A percentile compares a stretch with the other conserved stretches of the same genome.
Conservation (phyloP, 768 basidiomycete genomes). For the Asterophora lycoperdoides region DNA sequence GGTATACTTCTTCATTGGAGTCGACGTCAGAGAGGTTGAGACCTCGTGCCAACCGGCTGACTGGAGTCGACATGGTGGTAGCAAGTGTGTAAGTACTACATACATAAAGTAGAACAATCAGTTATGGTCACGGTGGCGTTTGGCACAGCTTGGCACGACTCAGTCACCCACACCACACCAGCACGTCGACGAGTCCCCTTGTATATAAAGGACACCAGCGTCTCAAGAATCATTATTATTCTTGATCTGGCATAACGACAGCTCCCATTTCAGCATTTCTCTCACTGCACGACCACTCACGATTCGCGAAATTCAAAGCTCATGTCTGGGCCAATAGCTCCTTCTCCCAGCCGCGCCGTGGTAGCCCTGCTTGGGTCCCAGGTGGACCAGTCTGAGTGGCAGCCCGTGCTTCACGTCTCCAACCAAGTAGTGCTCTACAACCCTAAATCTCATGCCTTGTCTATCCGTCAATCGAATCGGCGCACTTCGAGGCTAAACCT, state of each 20-base stretch:
- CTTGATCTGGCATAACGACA: no score
- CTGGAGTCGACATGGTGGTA: slow-evolving; percentile 3
- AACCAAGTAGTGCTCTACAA: slow-evolving; percentile 89
- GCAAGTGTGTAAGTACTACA: no score
- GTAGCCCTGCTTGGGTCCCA: slow-evolving; percentile 14
- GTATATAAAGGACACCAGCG: no score
- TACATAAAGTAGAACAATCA: no score
- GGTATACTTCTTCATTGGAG: slow-evolving; percentile 13
- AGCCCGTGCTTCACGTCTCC: slow-evolving; percentile 74
- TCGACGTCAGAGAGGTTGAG: slow-evolving; percentile 2
- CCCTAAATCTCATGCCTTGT: slow-evolving; percentile 76
- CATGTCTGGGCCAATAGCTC: slow-evolving; percentile 11
- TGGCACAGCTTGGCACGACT: no score
- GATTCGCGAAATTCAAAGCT: background rate
- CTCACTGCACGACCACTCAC: background rate
- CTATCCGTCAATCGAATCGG: slow-evolving; percentile 43
- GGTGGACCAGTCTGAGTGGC: slow-evolving; percentile 47
- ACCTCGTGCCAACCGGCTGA: slow-evolving; percentile 1
- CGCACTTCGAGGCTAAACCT: no score
- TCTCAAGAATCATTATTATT: no score
- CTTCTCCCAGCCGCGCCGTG: slow-evolving; percentile 17
- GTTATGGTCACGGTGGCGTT: no score
- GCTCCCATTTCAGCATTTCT: no score
- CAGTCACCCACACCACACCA: no score
- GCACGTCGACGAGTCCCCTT: no score